phyloP scores from a whole-genome alignment of 352 stramenopile genomes.

The Pythium brassicae region DNA sequence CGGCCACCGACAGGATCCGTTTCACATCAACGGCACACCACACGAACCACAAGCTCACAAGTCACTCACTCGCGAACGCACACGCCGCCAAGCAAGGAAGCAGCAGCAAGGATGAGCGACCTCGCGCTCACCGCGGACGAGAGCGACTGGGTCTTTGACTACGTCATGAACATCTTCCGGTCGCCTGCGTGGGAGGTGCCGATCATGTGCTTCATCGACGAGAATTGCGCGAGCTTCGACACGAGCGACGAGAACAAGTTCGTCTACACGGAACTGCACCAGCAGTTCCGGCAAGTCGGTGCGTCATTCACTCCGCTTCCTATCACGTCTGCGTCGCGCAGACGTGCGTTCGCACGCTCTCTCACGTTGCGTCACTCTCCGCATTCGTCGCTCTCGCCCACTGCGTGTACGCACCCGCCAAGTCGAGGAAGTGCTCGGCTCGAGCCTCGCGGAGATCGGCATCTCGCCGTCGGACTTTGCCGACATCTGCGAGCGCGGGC shows the following conservation, averaged over 20 bases:
- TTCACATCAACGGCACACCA: too few species aligned
- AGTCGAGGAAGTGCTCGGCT: slow-evolving; percentile 75
- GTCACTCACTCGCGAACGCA: neutral
- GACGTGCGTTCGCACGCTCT: too few species aligned
- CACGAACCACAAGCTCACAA: too few species aligned
- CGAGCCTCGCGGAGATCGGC: slow-evolving; percentile 82
- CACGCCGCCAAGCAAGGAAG: neutral
- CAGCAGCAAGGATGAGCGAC: slow-evolving; percentile 10
- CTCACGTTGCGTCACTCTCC: neutral
- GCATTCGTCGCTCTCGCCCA: neutral
- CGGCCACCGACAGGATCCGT: too few species aligned
- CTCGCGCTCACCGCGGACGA: slow-evolving; percentile 51
- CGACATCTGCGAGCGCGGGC: slow-evolving; percentile 68
- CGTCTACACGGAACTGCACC: slow-evolving; percentile 79
- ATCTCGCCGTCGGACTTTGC: slow-evolving; percentile 82
- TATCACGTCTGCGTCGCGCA: neutral
- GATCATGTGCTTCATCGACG: slow-evolving; percentile 89
- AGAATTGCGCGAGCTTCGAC: slow-evolving; percentile 87
- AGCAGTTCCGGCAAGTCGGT: slow-evolving; percentile 73
- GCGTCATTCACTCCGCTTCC: neutral
- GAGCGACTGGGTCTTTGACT: slow-evolving; percentile 88
- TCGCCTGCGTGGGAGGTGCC: slow-evolving; percentile 85
- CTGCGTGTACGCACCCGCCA: neutral
- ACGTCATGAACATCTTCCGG: slow-evolving; percentile 83
- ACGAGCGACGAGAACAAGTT: slow-evolving; percentile 90